Evolutionary conservation across 768 basidiomycete species (phyloP), one percentile per base, ranked within the genome.

Genomic region (Psilocybe cubensis): DNA sequence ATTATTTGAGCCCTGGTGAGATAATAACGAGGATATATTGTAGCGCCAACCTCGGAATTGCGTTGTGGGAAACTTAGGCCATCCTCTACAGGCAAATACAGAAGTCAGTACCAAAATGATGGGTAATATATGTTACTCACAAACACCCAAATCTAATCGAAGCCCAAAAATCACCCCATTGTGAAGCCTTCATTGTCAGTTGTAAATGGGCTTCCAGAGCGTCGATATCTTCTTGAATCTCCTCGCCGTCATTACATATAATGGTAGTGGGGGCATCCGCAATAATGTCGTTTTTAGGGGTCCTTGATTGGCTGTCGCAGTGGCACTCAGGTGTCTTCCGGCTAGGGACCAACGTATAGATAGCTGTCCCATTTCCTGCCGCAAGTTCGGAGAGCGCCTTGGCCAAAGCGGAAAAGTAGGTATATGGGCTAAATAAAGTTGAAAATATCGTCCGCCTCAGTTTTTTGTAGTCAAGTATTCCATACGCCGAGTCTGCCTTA

Each of bases 241-340:
- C 40, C 28, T 66, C 62, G 3, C 75, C 75, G 51, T 79, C 77
- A 48, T 73, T 74, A 56, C 76, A 77, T 4, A 63, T 4, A 33
- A 77, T 66, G 0, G 72, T 68, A 7, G 20, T 42, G n/a, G 41
- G n/a, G 5, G 52, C 35, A 7, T 53, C 52, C n/a, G 6, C 8
- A n/a, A 51, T 17, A n/a, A n/a, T 50, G 20, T 18, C 52, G 38
- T 42, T 31, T 46, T 18, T 17, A 12, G 48, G 56, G 38, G 35
- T 25, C 40, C 31, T 18, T 45, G 42, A 10, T 33, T 24, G 33
- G 35, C n/a, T n/a, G 40, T 49, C 42, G 27, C 40, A 49, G 21
- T 35, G 31, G 44, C 28, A 46, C 12, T 8, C 35, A 9, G 35
- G n/a, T 11, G n/a, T n/a, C 18, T 17, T 27, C 33, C n/a, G 27